A percentile compares a stretch with the other conserved stretches of the same genome.
Conservation (phyloP, 2,329 filamentous ascomycete species). For the Verticillium zaregamsianum region DNA sequence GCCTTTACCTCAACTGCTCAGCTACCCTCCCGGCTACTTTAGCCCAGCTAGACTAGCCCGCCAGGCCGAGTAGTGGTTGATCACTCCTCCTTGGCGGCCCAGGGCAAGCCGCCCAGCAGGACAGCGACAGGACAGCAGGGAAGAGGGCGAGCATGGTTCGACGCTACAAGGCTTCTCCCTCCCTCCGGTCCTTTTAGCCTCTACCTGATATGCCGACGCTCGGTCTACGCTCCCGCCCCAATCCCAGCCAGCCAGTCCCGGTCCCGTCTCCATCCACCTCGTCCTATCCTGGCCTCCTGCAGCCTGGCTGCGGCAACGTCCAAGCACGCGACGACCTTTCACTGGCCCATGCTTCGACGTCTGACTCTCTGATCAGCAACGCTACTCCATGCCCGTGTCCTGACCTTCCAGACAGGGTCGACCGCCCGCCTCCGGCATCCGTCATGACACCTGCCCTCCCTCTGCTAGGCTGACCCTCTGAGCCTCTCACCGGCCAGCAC, state of each 20-base stretch:
- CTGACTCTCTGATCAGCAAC: background rate
- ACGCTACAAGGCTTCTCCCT: background rate
- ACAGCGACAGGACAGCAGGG: background rate
- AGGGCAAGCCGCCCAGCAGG: background rate
- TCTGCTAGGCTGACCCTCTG: background rate
- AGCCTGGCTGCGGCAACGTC: background rate
- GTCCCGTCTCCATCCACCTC: background rate
- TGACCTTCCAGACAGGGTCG: background rate
- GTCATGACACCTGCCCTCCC: slow-evolving; percentile 1
- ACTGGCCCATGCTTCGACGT: background rate
- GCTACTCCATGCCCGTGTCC: background rate
- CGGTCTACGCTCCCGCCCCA: background rate
- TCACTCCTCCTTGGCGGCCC: background rate
- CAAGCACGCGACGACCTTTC: background rate
- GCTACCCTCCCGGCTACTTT: background rate
- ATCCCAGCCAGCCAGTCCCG: background rate
- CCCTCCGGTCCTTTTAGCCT: background rate
- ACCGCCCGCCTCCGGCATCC: background rate
- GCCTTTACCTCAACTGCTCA: background rate
- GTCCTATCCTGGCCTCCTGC: background rate
- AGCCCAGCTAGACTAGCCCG: background rate
- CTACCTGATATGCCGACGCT: background rate
- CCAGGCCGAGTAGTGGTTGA: background rate
- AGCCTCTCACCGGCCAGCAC: background rate
- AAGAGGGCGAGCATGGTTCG: background rate